Percentiles rank a stretch among this genome's conserved stretches.
Evolutionary conservation across 495 filamentous ascomycete species (phyloP).

Genomic region (Cercophora samala): DNA sequence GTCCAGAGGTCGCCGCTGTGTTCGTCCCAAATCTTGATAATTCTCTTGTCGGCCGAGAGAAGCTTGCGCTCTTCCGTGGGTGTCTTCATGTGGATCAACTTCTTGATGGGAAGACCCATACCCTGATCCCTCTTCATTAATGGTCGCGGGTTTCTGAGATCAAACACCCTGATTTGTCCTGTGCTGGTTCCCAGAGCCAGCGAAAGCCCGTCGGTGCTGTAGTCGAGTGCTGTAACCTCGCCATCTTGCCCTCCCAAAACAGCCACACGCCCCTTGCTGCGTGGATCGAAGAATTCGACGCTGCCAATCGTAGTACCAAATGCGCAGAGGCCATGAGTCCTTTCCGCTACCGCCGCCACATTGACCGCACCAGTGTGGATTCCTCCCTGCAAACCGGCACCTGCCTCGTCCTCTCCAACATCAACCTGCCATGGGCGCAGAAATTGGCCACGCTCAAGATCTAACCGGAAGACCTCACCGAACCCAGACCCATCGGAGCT

Average conservation of each 20-base stretch:
- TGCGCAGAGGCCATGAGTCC: conserved; percentile 84
- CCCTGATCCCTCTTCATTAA: conserved; percentile 91
- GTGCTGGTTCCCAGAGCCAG: conserved; percentile 84
- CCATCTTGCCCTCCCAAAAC: conserved; percentile 61
- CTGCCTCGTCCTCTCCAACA: conserved; percentile 76
- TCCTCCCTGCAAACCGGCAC: conserved; percentile 73
- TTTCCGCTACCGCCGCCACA: conserved; percentile 81
- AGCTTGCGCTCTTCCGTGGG: conserved; percentile 81
- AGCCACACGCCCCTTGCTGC: conserved; percentile 77
- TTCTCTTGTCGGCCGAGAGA: conserved; percentile 85
- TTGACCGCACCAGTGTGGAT: conserved; percentile 84
- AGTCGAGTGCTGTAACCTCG: conserved; percentile 84
- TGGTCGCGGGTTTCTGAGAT: conserved; percentile 83
- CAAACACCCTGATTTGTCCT: conserved; percentile 88
- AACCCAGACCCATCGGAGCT: conserved; percentile 66
- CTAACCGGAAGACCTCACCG: conserved; percentile 90
- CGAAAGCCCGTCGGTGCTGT: conserved; percentile 78
- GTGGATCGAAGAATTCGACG: conserved; percentile 92
- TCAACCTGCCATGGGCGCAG: conserved; percentile 77
- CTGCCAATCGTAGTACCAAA: conserved; percentile 96
- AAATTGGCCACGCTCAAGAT: conserved; percentile 77
- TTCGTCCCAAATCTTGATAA: conserved; percentile 95
- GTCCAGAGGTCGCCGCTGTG: conserved; percentile 82
- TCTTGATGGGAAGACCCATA: conserved; percentile 91
- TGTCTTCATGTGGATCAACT: conserved; percentile 77